A percentile compares a stretch with the other conserved stretches of the same genome.
phyloP scores from a whole-genome alignment of 106 monocot genomes.

The Triglochin maritima region DNA sequence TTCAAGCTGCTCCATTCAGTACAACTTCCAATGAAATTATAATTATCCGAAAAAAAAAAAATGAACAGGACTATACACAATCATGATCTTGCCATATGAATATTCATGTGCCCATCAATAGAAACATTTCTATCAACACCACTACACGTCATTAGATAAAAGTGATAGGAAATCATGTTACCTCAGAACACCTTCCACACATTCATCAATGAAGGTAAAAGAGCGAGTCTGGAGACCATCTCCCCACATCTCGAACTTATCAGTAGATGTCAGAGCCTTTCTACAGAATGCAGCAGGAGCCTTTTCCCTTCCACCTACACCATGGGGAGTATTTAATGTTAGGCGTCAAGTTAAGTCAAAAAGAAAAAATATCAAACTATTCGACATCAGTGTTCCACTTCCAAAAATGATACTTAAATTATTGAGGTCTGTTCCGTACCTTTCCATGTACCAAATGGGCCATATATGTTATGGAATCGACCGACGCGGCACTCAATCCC shows the following conservation, averaged over 20 bases:
- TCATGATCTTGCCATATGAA: too few species aligned
- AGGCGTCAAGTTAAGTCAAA: not conserved
- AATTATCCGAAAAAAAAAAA: too few species aligned
- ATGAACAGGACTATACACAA: too few species aligned
- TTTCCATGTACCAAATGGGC: constrained; percentile 14
- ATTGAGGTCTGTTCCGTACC: constrained; percentile 1
- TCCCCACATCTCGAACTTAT: constrained; percentile 88
- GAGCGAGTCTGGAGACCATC: constrained; percentile 85
- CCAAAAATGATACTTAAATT: not conserved
- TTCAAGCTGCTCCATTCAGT: too few species aligned
- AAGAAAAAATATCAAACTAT: not conserved
- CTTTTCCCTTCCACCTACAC: constrained; percentile 78
- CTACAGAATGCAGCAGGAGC: constrained; percentile 87
- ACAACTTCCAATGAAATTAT: too few species aligned
- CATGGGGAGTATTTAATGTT: too few species aligned
- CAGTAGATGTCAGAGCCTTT: constrained; percentile 57
- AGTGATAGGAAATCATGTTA: not conserved
- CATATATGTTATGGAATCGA: constrained; percentile 13
- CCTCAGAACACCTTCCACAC: constrained; percentile 86
- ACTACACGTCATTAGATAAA: too few species aligned
- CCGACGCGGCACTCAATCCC: constrained; percentile 10
- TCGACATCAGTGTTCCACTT: not conserved
- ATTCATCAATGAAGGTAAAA: constrained; percentile 89
- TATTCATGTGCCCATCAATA: too few species aligned
- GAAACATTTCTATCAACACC: too few species aligned